phyloP scores from a whole-genome alignment of 1,139 yeast species.

The Hyphopichia pseudoburtonii region DNA sequence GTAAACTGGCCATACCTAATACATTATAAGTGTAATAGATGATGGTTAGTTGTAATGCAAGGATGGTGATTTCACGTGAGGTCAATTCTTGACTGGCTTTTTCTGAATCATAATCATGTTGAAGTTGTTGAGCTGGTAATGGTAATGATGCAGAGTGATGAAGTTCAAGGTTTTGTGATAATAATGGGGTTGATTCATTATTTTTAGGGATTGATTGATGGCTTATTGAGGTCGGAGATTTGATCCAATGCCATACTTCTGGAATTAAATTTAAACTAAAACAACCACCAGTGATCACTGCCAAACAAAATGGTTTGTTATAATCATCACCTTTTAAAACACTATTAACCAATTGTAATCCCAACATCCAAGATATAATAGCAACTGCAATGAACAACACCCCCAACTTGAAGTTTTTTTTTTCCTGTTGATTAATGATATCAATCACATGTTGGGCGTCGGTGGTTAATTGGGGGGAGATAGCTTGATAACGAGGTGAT shows the following conservation, averaged over 20 bases:
- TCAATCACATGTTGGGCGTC: constrained; percentile 41
- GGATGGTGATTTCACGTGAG: constrained; percentile 25
- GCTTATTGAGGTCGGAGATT: not conserved
- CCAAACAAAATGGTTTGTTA: constrained; percentile 48
- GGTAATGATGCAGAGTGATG: too few species aligned
- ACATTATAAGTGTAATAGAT: constrained; percentile 46
- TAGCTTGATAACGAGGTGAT: constrained; percentile 1
- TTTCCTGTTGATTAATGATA: constrained; percentile 47
- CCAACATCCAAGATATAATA: constrained; percentile 47
- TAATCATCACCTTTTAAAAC: constrained; percentile 50
- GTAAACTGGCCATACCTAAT: constrained; percentile 39
- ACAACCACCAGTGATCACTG: constrained; percentile 48
- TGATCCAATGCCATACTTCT: constrained; percentile 18
- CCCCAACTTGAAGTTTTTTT: constrained; percentile 43
- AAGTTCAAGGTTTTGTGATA: not conserved
- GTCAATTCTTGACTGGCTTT: constrained; percentile 21
- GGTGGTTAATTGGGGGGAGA: constrained; percentile 13
- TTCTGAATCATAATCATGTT: not conserved
- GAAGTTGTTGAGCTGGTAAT: not conserved
- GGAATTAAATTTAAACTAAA: constrained; percentile 47
- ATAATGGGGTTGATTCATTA: not conserved
- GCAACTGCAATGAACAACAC: constrained; percentile 40
- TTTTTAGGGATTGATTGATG: not conserved
- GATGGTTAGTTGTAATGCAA: constrained; percentile 41
- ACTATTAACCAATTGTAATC: constrained; percentile 48